A percentile compares a stretch with the other conserved stretches of the same genome.
Conservation (phyloP, 2,329 filamentous ascomycete species). For the Aspergillus sp. region DNA sequence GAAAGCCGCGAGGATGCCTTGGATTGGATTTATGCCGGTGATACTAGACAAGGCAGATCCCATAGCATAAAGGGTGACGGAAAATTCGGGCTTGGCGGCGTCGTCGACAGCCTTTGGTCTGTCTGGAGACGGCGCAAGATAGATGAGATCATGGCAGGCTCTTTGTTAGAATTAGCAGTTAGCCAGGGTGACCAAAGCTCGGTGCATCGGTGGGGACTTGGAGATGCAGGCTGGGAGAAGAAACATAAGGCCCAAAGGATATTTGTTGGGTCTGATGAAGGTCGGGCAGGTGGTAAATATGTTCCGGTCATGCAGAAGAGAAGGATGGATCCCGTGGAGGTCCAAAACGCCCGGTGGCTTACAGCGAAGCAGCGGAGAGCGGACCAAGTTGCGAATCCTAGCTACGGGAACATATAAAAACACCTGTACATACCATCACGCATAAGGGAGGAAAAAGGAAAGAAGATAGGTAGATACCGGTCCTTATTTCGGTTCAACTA, state of each 20-base stretch:
- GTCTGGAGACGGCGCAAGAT: conserved; percentile 79
- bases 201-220: conserved; percentile 17
- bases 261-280: conserved; percentile 51
- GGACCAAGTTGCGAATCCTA: conserved; percentile 19
- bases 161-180: conserved; percentile 59
- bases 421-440: neutral
- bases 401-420: conserved; percentile 10
- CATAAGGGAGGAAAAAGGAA: too few relatives aligned
- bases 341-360: conserved; percentile 54
- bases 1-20: conserved; percentile 52
- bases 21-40: conserved; percentile 71
- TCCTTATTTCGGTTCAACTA: neutral
- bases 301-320: conserved; percentile 48
- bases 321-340: conserved; percentile 51
- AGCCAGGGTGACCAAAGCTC: conserved; percentile 30
- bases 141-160: conserved; percentile 73
- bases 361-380: conserved; percentile 41
- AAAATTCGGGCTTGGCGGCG: conserved; percentile 57
- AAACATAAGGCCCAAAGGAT: conserved; percentile 41
- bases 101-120: conserved; percentile 71
- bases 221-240: conserved; percentile 16
- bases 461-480: too few relatives aligned
- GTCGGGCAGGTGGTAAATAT: conserved; percentile 50
- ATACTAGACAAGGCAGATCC: conserved; percentile 41
- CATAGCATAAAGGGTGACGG: conserved; percentile 43